These are phyloP conservation scores for Nyctanthes arbortristis DNA, from an alignment of 257 asterid genomes.

Conservation along the genomic window DNA sequence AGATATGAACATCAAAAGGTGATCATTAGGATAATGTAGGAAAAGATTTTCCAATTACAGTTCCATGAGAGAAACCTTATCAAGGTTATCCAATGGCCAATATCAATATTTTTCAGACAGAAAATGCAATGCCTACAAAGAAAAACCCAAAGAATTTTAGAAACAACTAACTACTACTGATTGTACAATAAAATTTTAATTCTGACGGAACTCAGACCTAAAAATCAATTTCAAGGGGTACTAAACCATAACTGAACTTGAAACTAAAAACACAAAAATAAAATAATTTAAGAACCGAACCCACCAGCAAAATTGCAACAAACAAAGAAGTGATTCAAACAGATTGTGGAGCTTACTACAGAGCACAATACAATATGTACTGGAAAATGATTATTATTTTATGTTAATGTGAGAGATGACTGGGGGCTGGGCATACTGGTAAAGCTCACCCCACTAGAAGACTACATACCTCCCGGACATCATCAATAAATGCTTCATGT, in stretches of 20 bases:
- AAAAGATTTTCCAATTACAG: background rate
- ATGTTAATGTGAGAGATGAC: background rate
- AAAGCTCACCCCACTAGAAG: background rate
- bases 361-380: too few species aligned
- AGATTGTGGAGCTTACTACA: too few species aligned
- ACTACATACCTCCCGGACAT: constrained; percentile 49
- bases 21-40: background rate
- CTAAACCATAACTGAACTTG: background rate
- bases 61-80: background rate
- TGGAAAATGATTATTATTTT: background rate
- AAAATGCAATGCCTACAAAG: background rate
- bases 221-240: background rate
- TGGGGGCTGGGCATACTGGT: background rate
- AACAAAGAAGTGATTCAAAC: background rate
- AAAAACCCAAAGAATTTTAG: too few species aligned
- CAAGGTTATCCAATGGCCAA: background rate
- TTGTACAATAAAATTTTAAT: background rate
- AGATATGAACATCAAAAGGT: background rate
- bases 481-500: constrained; percentile 54
- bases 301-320: background rate
- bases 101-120: background rate
- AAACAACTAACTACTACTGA: background rate
- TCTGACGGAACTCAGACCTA: background rate
- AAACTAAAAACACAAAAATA: too few species aligned
- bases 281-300: background rate